Evolutionary conservation across 176 grass and related monocot genomes (phyloP), one percentile per base, ranked within the genome.

Genomic region (Avena insularis): DNA sequence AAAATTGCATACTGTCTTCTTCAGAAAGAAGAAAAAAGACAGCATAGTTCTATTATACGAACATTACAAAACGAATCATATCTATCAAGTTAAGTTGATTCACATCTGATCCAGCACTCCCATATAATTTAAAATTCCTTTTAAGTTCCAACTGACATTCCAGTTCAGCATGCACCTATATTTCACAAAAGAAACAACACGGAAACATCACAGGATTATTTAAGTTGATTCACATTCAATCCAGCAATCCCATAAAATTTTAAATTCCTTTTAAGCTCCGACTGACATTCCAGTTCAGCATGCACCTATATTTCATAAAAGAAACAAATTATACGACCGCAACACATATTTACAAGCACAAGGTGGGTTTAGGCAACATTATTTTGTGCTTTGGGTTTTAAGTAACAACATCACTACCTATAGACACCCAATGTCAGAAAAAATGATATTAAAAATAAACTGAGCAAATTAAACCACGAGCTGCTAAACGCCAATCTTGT

Each of bases 1-100:
- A 55, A 86, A 86, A 72, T 54, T 46, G 15, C 2, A 12, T 46
- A 71, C 0, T 70, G 19, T 40, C 29, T n/a, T 82, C 71, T 90
- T 78, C n/a, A 77, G 73, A 77, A 57, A 66, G 13, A 40, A 75
- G 15, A 25, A 86, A 82, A 69, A 69, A 0, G 8, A 77, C n/a
- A 45, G 23, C 5, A 66, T n/a, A n/a, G 65, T n/a, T 20, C 5
- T 31, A 61, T 33, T 50, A 50, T 1, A 61, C 58, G 29, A 71
- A 48, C 20, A 77, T 85, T 38, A 13, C 13, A 51, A 67, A 46
- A 58, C 23, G 81, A 74, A 27, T 53, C 12, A 68, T 81, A 64
- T 73, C 57, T 21, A 35, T 58, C 9, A 65, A 45, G 50, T 33
- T 47, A 48, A 83, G 58, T 1, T 38, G 35, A 45, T 50, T 65